These are phyloP conservation scores for Ashbya aceris DNA, from an alignment of 1,139 yeast species.

Conservation along the genomic window DNA sequence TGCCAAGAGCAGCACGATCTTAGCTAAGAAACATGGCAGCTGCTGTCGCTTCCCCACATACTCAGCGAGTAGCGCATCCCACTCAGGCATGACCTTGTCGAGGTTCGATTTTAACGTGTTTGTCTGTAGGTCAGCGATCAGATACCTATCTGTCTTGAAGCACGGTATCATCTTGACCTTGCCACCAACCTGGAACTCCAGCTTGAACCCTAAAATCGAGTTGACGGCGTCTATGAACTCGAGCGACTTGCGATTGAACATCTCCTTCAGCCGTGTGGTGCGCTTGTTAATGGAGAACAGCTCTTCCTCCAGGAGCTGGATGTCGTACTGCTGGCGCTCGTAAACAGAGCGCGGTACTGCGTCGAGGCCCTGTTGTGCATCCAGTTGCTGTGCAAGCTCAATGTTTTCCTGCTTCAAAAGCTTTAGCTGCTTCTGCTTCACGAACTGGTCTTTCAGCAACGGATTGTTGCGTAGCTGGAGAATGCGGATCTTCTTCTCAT, in stretches of 20 bases:
- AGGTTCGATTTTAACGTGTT: slow-evolving; percentile 29
- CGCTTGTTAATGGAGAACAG: slow-evolving; percentile 49
- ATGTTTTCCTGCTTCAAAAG: slow-evolving; percentile 51
- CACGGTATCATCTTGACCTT: slow-evolving; percentile 61
- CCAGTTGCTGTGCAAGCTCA: slow-evolving; percentile 34
- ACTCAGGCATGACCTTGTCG: slow-evolving; percentile 28
- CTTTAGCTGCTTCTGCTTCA: slow-evolving; percentile 48
- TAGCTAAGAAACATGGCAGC: slow-evolving; percentile 73
- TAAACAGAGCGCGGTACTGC: slow-evolving; percentile 55
- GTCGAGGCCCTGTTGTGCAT: slow-evolving; percentile 15
- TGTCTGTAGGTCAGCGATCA: slow-evolving; percentile 29
- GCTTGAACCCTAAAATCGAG: slow-evolving; percentile 60
- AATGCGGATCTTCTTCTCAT: slow-evolving; percentile 40
- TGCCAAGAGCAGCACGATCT: slow-evolving; percentile 58
- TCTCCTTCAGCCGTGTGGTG: slow-evolving; percentile 49
- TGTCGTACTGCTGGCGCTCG: slow-evolving; percentile 54
- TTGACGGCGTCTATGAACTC: slow-evolving; percentile 66
- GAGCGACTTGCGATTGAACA: slow-evolving; percentile 60
- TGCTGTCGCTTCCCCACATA: slow-evolving; percentile 68
- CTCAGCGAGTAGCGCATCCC: slow-evolving; percentile 48
- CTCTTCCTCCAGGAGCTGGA: slow-evolving; percentile 39
- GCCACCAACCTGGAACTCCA: slow-evolving; percentile 61
- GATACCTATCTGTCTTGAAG: slow-evolving; percentile 32
- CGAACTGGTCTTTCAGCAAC: slow-evolving; percentile 50
- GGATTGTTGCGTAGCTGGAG: slow-evolving; percentile 65